Evolutionary conservation across 257 asterid genomes (phyloP).

Genomic region (Striga asiatica): DNA sequence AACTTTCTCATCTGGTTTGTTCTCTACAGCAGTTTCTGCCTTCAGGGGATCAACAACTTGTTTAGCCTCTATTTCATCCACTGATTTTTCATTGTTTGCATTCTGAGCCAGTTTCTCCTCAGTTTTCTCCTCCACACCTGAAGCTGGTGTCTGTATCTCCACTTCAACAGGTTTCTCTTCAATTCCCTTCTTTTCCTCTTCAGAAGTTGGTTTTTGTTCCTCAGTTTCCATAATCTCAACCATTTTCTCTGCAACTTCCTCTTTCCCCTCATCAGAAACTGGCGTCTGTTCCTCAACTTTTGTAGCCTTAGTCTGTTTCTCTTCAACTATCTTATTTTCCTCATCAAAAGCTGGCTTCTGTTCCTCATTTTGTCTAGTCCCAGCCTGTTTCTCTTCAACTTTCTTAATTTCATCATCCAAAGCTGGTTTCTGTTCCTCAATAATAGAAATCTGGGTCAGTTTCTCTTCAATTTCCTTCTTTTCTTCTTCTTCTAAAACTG

Average conservation of each 20-base stretch:
- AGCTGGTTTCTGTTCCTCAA: conserved; percentile 1
- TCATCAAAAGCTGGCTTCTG: background rate
- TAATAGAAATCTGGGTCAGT: background rate
- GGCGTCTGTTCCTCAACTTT: background rate
- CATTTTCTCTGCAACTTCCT: too few species aligned
- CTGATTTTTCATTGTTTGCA: background rate
- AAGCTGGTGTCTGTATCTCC: too few species aligned
- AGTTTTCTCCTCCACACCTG: too few species aligned
- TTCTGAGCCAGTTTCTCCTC: background rate
- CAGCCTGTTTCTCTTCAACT: conserved; percentile 12
- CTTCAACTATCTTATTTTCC: background rate
- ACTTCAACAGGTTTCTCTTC: too few species aligned
- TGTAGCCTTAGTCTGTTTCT: background rate
- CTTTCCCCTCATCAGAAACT: background rate
- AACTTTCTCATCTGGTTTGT: background rate
- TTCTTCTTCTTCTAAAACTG: conserved; percentile 9
- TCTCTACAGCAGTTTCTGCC: conserved; percentile 2
- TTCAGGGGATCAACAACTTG: conserved; percentile 14
- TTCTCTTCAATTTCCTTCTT: conserved; percentile 16
- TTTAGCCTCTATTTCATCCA: conserved; percentile 11
- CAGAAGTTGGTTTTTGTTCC: too few species aligned
- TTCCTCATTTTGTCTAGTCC: background rate
- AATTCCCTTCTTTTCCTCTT: too few species aligned
- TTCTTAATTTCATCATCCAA: conserved; percentile 11
- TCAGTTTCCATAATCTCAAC: too few species aligned